Evolutionary conservation across 306 rosid species (phyloP), one percentile per base, ranked within the genome.

Genomic region (Vachellia collinsii): DNA sequence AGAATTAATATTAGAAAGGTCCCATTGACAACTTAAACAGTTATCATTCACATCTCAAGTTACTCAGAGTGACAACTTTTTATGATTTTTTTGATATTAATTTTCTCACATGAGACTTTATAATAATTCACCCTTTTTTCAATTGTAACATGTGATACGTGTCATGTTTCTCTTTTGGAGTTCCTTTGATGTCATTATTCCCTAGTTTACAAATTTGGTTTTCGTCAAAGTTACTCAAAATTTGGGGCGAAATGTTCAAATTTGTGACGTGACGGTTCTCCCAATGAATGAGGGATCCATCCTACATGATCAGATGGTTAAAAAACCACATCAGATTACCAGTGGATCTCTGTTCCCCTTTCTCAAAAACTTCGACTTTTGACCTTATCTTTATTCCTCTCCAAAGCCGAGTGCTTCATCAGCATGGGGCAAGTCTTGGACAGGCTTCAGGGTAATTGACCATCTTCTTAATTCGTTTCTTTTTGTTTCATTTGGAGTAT

Each of bases 371-470:
- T 22, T 8, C 16, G 25, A 6, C 74, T 23, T 4, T 23, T 70
- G 56, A 70, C 74, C 74, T 43, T 44, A 22, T 70, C 75, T 41
- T 0, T 34, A 67, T 6, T 12, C 51, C 53, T 41, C 29, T 41
- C 29, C 72, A 67, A 1, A 20, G 34, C 34, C 17, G 46, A 67
- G 71, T 62, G 41, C 19, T 67, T 46, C 16, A 5, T 20, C 54
- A 92, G 22, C 38, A 92, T 92, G 94, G 92, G 94, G 65, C 92
- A 90, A 81, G 36, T 89, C 64, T 73, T 92, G 16, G 84, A 84
- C 73, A 84, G 61, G 69, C n/a, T 92, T 20, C 84, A 85, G 76
- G 97, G 97, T 88, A 82, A 14, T 34, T 22, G 23, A 2, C 1
- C 47, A 11, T 22, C 69, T 75, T 53, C 47, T 37, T 9, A 3